Evolutionary conservation across 1,284 basidiomycete species (phyloP).

Genomic region (Marasmius sp.): DNA sequence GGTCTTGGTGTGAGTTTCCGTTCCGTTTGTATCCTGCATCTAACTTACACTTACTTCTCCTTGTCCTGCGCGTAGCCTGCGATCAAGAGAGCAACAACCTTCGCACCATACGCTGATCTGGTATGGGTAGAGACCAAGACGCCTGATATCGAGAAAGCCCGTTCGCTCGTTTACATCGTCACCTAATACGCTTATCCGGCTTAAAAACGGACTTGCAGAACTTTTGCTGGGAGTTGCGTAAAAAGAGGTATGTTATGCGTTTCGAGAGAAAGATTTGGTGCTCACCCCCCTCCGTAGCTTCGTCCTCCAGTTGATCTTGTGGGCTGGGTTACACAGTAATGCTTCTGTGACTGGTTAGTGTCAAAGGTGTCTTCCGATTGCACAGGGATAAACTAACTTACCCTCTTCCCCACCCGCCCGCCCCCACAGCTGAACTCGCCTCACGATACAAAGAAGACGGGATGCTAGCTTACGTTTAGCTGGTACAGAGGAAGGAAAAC

Average conservation of each 20-base stretch:
- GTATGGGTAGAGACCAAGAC: slow-evolving; percentile 91
- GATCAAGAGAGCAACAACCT: slow-evolving; percentile 79
- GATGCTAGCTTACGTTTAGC: too few species aligned
- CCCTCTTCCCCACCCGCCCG: neutral
- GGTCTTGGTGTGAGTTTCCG: slow-evolving; percentile 61
- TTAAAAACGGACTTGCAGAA: slow-evolving; percentile 74
- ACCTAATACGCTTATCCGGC: too few species aligned
- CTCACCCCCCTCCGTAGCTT: slow-evolving; percentile 47
- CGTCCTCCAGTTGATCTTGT: slow-evolving; percentile 81
- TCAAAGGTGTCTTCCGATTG: slow-evolving; percentile 17
- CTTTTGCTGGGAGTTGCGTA: slow-evolving; percentile 90
- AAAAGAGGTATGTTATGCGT: slow-evolving; percentile 66
- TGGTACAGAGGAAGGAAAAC: slow-evolving; percentile 85
- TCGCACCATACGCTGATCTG: slow-evolving; percentile 82
- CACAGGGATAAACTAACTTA: too few species aligned
- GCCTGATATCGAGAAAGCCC: slow-evolving; percentile 71
- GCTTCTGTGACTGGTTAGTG: slow-evolving; percentile 74
- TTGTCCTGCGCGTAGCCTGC: slow-evolving; percentile 62
- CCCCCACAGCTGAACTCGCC: slow-evolving; percentile 66
- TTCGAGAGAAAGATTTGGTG: slow-evolving; percentile 20
- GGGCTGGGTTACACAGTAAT: slow-evolving; percentile 86
- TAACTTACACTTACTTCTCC: neutral
- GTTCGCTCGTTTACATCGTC: too few species aligned
- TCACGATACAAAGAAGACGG: slow-evolving; percentile 78
- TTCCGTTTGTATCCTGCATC: slow-evolving; percentile 10